Evolutionary conservation across 495 filamentous ascomycete species (phyloP), one percentile per base, ranked within the genome.

Genomic region (Tuber aestivum): DNA sequence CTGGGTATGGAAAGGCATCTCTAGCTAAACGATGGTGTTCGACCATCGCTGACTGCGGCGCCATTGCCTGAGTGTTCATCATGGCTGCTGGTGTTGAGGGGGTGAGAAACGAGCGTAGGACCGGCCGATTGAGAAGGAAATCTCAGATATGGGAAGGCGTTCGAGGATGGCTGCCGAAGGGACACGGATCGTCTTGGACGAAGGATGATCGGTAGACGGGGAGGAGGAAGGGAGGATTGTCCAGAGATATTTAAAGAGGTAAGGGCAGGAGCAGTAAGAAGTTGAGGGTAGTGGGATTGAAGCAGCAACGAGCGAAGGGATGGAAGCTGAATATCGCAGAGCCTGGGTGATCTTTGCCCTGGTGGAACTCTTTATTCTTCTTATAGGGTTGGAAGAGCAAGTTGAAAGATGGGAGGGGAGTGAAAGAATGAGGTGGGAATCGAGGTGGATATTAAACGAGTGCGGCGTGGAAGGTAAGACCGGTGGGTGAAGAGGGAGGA

Each of bases 71-170:
- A 18, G 78, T 69, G 72, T 79, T 79, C 78, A 79, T 79, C 78
- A 79, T 79, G 44, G 72, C 76, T 75, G 72, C 42, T 69, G 70
- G 61, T 65, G 76, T 78, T 74, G 72, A 37, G 44, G 74, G 42
- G 50, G 69, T 65, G 44, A 79, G 78, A 79, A 79, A 79, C 78
- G 78, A 79, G 78, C 76, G 78, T 79, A 73, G 78, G 76, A 69
- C 77, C 78, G 78, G 72, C 77, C 42, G 77, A 79, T 79, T 79
- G 77, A 27, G 76, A 72, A 75, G 69, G 72, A 18, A 27, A 56
- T 68, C 45, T 76, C 73, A 79, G 70, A 70, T 73, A 70, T 73
- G 69, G 70, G 72, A 77, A 75, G 78, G 56, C 14, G 56, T 16
- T 65, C 35, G 27, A 35, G 56, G 56, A 35, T 65, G 12, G 56